These are phyloP conservation scores for Salisapilia sapeloensis DNA, from an alignment of 352 stramenopile species.

Conservation along the genomic window DNA sequence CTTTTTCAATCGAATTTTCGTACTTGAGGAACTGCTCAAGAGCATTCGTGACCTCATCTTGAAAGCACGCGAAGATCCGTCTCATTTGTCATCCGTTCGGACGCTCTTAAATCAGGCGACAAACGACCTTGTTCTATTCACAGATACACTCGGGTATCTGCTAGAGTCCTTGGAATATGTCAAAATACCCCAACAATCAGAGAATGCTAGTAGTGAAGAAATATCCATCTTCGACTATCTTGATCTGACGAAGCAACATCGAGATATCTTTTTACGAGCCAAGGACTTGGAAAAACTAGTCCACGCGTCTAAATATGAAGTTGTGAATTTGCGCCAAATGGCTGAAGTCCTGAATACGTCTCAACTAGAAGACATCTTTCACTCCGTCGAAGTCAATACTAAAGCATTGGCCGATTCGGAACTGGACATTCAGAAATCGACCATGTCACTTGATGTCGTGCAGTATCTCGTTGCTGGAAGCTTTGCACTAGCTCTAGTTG, in stretches of 20 bases:
- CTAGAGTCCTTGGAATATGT: slow-evolving; percentile 86
- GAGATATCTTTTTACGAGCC: slow-evolving; percentile 79
- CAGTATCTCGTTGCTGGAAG: slow-evolving; percentile 82
- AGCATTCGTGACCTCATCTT: slow-evolving; percentile 83
- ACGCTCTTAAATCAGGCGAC: slow-evolving; percentile 75
- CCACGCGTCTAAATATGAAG: slow-evolving; percentile 71
- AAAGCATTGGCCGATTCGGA: slow-evolving; percentile 76
- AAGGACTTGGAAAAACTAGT: slow-evolving; percentile 89
- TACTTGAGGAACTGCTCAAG: slow-evolving; percentile 90
- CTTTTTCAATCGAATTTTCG: slow-evolving; percentile 91
- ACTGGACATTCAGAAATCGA: slow-evolving; percentile 33
- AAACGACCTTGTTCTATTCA: slow-evolving; percentile 89
- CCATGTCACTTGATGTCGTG: slow-evolving; percentile 69
- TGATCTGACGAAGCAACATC: slow-evolving; percentile 74
- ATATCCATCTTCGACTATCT: slow-evolving; percentile 84
- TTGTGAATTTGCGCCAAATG: slow-evolving; percentile 86
- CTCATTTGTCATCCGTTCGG: slow-evolving; percentile 66
- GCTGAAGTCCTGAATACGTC: slow-evolving; percentile 78
- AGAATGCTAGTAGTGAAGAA: slow-evolving; percentile 21
- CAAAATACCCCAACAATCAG: slow-evolving; percentile 28
- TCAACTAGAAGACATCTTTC: slow-evolving; percentile 80
- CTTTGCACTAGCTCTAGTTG: slow-evolving; percentile 85
- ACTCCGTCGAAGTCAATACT: slow-evolving; percentile 78
- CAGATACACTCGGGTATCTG: slow-evolving; percentile 90
- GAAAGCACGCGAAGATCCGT: slow-evolving; percentile 73